Conservation (phyloP, 305 asterid genomes). For the Fraxinus sp. region DNA sequence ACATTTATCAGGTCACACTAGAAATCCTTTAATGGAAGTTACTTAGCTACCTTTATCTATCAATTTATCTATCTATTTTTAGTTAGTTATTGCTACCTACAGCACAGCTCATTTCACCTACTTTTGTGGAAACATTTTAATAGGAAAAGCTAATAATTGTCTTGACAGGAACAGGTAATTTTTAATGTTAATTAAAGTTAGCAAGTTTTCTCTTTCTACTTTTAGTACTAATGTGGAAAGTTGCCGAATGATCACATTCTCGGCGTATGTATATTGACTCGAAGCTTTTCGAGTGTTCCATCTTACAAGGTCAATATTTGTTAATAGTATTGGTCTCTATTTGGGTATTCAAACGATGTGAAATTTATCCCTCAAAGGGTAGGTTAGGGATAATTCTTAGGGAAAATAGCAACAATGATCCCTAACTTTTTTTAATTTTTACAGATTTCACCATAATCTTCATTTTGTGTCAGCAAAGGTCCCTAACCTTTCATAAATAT, state of each 20-base stretch:
- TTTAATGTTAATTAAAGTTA: not conserved
- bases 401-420: not conserved
- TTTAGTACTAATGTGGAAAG: not conserved
- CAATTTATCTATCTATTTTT: not conserved
- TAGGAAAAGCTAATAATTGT: not conserved
- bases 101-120: constrained; percentile 5
- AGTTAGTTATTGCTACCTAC: not conserved
- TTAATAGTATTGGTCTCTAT: not conserved
- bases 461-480: not conserved
- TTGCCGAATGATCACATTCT: not conserved
- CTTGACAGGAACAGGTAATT: not conserved
- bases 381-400: not conserved
- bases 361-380: not conserved
- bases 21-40: not conserved
- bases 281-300: not conserved
- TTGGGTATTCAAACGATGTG: not conserved
- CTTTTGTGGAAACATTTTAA: not conserved
- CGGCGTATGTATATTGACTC: not conserved
- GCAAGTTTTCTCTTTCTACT: not conserved
- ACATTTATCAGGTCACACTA: not conserved
- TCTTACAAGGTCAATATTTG: not conserved
- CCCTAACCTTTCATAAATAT: not conserved
- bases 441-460: too few relatives aligned
- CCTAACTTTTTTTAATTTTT: not conserved
- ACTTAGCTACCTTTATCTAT: not conserved